Evolutionary conservation across 225 moss, liverwort and hornwort species (phyloP).

Genomic region (Rhytidiadelphus loreus): DNA sequence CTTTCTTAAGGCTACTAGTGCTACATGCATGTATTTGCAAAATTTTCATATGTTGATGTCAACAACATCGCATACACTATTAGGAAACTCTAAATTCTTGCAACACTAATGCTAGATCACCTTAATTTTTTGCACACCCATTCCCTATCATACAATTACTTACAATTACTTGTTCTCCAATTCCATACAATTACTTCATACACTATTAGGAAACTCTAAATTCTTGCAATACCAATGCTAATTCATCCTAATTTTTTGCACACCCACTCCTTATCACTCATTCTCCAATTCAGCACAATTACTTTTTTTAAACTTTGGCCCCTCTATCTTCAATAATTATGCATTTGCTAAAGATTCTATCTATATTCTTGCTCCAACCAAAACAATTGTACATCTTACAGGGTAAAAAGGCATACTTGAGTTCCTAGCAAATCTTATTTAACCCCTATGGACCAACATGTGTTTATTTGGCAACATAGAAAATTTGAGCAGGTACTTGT

Average conservation of each 20-base stretch:
- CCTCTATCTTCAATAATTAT: neutral
- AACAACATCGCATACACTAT: fast-evolving
- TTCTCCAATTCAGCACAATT: fast-evolving
- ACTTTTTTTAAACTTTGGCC: neutral
- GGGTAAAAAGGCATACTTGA: neutral
- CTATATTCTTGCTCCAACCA: too few species aligned
- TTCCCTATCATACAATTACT: too few species aligned
- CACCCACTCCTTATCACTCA: neutral
- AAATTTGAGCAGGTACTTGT: too few species aligned
- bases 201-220: neutral
- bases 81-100: fast-evolving
- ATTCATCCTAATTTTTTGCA: fast-evolving
- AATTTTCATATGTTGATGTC: neutral
- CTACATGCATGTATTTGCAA: too few species aligned
- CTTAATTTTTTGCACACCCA: neutral
- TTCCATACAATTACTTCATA: fast-evolving
- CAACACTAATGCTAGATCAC: fast-evolving
- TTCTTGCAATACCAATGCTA: fast-evolving
- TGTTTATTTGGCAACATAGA: too few species aligned
- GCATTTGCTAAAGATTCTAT: neutral
- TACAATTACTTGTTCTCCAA: neutral
- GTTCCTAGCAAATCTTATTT: neutral
- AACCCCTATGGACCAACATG: too few species aligned
- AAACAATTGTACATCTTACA: neutral
- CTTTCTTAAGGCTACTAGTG: fast-evolving